These are phyloP conservation scores for Cetradonia linearis DNA, from an alignment of 495 filamentous ascomycete genomes.

Conservation along the genomic window DNA sequence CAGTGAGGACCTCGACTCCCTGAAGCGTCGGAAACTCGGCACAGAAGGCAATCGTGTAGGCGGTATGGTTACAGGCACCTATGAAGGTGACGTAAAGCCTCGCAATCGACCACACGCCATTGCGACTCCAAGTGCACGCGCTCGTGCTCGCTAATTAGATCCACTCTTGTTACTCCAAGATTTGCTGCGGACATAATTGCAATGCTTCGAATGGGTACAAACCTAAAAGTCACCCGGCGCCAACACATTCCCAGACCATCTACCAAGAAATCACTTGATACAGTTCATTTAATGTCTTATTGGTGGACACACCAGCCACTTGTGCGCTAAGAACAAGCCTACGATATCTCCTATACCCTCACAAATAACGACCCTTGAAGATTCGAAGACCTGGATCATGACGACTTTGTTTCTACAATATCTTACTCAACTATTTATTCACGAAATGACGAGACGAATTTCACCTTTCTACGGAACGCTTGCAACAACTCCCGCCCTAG, in stretches of 20 bases:
- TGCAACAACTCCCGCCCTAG: slow-evolving; percentile 1
- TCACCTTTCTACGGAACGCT: slow-evolving; percentile 13
- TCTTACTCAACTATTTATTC: slow-evolving; percentile 16
- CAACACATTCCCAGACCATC: background rate
- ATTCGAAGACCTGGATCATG: background rate
- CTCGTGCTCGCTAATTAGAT: background rate
- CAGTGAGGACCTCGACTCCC: slow-evolving; percentile 47
- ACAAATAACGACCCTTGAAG: slow-evolving; percentile 2
- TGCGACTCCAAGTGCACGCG: slow-evolving; percentile 20
- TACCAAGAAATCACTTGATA: slow-evolving; percentile 6
- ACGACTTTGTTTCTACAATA: slow-evolving; percentile 18
- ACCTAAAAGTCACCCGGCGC: background rate
- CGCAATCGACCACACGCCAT: slow-evolving; percentile 22
- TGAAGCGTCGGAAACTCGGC: slow-evolving; percentile 80
- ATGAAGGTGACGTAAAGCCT: slow-evolving; percentile 25
- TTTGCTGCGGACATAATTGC: background rate
- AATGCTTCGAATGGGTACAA: background rate
- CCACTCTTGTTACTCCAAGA: background rate
- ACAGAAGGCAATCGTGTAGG: slow-evolving; percentile 46
- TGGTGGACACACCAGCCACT: slow-evolving; percentile 1
- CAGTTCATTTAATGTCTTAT: slow-evolving; percentile 1
- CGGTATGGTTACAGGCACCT: slow-evolving; percentile 35
- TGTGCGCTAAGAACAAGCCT: background rate
- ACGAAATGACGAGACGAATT: slow-evolving; percentile 22
- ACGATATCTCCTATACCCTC: background rate